Conservation (phyloP, 1,139 yeast genomes). For the Kodamaea fungicola region DNA sequence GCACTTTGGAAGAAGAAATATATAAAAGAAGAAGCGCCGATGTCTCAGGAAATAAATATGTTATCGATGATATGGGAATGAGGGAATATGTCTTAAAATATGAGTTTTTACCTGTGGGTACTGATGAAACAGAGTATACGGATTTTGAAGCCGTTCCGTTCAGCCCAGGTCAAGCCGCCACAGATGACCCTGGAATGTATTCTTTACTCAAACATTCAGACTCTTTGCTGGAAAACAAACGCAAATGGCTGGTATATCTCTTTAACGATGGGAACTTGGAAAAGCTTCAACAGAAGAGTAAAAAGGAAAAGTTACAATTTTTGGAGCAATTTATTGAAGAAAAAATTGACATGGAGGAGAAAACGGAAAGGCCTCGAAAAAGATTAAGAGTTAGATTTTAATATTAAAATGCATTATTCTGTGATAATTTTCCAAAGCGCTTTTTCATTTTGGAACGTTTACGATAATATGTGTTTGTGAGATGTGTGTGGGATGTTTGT, state of each 20-base stretch:
- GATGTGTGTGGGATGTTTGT: no score
- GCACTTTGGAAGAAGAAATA: slow-evolving; percentile 66
- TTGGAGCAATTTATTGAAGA: slow-evolving; percentile 11
- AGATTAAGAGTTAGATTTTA: slow-evolving; percentile 3
- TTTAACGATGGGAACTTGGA: slow-evolving; percentile 43
- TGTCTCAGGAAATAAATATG: slow-evolving; percentile 25
- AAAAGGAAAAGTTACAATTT: slow-evolving; percentile 19
- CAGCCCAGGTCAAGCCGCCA: slow-evolving; percentile 5
- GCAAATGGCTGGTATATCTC: slow-evolving; percentile 43
- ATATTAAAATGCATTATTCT: no score
- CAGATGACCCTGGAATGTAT: slow-evolving; percentile 14
- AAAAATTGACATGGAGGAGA: slow-evolving; percentile 2
- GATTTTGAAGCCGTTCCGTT: slow-evolving; percentile 23
- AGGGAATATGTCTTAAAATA: slow-evolving; percentile 52
- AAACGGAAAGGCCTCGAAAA: background rate
- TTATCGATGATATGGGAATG: slow-evolving; percentile 57
- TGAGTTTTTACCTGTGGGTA: slow-evolving; percentile 36
- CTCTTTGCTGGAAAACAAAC: slow-evolving; percentile 2
- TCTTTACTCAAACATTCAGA: slow-evolving; percentile 24
- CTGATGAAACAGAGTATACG: slow-evolving; percentile 25
- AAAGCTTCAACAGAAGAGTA: slow-evolving; percentile 27
- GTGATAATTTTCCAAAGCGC: no score
- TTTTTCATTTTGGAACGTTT: no score
- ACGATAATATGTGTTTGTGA: no score
- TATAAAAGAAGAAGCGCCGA: slow-evolving; percentile 37